Evolutionary conservation across 2,329 filamentous ascomycete species (phyloP).

Genomic region (Exophiala spinifera): DNA sequence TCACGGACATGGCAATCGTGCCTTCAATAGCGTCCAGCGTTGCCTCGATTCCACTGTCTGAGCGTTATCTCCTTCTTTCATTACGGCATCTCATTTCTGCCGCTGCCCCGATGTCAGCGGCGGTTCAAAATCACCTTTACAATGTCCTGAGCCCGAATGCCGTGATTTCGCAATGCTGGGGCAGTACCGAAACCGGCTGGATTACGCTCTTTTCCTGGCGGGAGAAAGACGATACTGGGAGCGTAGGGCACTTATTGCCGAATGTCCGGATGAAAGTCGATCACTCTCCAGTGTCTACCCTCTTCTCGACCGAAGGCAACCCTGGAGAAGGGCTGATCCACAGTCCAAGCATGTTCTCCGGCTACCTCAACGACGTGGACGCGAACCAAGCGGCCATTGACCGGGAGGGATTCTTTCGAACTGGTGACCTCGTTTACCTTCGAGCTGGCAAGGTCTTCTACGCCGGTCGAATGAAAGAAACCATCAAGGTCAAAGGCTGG

Average conservation of each 20-base stretch:
- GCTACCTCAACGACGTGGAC: slow-evolving; percentile 39
- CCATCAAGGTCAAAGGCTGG: no score
- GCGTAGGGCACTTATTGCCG: slow-evolving; percentile 47
- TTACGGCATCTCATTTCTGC: slow-evolving; percentile 47
- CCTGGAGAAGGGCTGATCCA: slow-evolving; percentile 42
- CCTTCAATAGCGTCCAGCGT: slow-evolving; percentile 45
- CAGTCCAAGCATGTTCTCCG: slow-evolving; percentile 36
- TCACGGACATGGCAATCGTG: slow-evolving; percentile 50
- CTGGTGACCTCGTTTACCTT: slow-evolving; percentile 42
- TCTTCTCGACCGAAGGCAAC: slow-evolving; percentile 30
- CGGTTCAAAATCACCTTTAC: slow-evolving; percentile 41
- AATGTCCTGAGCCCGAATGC: slow-evolving; percentile 41
- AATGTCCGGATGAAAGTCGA: slow-evolving; percentile 35
- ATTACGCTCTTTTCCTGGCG: slow-evolving; percentile 32
- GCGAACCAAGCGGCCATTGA: slow-evolving; percentile 34
- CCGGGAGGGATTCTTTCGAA: slow-evolving; percentile 42
- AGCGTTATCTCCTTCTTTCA: slow-evolving; percentile 34
- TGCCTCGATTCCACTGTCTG: no score
- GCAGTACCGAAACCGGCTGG: slow-evolving; percentile 54
- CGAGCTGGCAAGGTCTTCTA: slow-evolving; percentile 41
- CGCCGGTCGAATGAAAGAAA: slow-evolving; percentile 43
- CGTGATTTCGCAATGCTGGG: slow-evolving; percentile 50
- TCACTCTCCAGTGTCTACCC: background rate
- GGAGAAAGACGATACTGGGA: slow-evolving; percentile 44
- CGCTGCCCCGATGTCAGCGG: slow-evolving; percentile 48